A percentile compares a stretch with the other conserved stretches of the same genome.
These are phyloP conservation scores for Panaeolus cyanescens DNA, from an alignment of 768 basidiomycete genomes.

Conservation along the genomic window DNA sequence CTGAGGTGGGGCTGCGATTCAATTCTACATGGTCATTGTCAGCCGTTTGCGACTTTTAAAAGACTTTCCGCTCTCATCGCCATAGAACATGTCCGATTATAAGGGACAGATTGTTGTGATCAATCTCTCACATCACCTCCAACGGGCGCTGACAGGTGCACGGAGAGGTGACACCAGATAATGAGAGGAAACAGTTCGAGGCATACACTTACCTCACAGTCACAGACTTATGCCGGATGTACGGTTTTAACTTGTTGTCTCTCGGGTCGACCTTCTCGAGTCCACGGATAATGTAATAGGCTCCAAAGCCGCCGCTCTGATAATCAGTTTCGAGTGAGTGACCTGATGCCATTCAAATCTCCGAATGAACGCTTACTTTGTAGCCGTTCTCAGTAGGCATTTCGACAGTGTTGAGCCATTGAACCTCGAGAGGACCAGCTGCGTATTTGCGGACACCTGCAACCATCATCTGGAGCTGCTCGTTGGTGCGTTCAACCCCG, in stretches of 20 bases:
- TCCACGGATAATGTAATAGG: not conserved
- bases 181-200: not conserved
- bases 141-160: not conserved
- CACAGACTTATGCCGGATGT: not conserved
- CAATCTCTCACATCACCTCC: not conserved
- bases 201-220: not conserved
- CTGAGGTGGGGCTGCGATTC: not conserved
- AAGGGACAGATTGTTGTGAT: not conserved
- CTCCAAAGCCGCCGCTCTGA: not conserved
- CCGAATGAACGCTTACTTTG: not conserved
- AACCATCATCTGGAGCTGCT: not conserved
- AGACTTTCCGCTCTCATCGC: not conserved
- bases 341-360: not conserved
- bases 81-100: not conserved
- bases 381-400: not conserved
- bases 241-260: not conserved
- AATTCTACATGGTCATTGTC: not conserved
- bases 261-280: not conserved
- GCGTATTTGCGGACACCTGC: not conserved
- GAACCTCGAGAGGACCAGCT: not conserved
- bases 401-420: not conserved
- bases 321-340: not conserved
- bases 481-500: not conserved
- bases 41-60: not conserved
- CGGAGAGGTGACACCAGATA: not conserved